phyloP scores from a whole-genome alignment of 2,329 filamentous ascomycete genomes.

The Cladosporium cucumerinum region DNA sequence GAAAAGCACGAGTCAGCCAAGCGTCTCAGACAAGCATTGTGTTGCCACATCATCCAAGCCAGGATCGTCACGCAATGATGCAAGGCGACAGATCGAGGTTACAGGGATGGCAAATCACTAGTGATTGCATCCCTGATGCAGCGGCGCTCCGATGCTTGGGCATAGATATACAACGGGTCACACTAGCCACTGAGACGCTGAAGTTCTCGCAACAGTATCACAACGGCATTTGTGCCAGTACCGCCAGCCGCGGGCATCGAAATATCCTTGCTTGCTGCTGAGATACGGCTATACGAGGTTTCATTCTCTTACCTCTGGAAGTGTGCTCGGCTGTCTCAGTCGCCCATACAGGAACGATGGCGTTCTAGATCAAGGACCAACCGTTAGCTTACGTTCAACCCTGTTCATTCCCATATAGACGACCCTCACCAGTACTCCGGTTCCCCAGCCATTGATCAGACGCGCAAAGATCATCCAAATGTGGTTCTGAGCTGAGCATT shows the following conservation, averaged over 20 bases:
- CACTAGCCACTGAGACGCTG: not conserved
- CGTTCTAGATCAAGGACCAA: constrained; percentile 52
- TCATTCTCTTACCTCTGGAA: constrained; percentile 46
- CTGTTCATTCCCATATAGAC: not conserved
- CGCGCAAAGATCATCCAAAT: constrained; percentile 57
- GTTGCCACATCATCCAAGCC: not conserved
- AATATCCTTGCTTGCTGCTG: not conserved
- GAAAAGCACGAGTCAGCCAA: not conserved
- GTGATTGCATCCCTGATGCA: not conserved
- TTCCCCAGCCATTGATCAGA: constrained; percentile 50
- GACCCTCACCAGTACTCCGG: constrained; percentile 56
- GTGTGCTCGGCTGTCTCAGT: constrained; percentile 67
- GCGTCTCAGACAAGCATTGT: not conserved
- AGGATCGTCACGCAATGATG: not conserved
- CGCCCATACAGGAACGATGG: constrained; percentile 69
- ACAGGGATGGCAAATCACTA: not conserved
- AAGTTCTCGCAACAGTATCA: not conserved
- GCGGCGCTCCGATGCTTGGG: not conserved
- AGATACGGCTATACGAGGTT: not conserved
- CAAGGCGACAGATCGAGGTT: not conserved
- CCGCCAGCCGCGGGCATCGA: not conserved
- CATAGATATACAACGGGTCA: not conserved
- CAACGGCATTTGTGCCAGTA: not conserved
- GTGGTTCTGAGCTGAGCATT: constrained; percentile 63
- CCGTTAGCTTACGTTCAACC: not conserved